Evolutionary conservation across 352 stramenopile species (phyloP), one percentile per base, ranked within the genome.

Genomic region (Globisporangium alternatum): DNA sequence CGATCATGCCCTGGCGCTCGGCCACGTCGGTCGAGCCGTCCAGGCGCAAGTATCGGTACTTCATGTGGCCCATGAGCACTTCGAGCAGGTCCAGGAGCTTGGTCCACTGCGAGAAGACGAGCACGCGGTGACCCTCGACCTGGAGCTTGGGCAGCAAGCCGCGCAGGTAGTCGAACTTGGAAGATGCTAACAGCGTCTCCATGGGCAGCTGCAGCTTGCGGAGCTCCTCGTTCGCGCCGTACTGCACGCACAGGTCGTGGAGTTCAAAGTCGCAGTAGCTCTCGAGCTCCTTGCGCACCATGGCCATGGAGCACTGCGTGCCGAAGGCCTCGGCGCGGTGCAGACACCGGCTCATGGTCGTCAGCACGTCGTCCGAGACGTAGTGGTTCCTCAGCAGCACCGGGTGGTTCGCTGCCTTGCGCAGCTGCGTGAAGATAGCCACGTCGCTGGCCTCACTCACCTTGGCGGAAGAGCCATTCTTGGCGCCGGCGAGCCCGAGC

Each of bases 61-160:
- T 64, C 74, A 92, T 80, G 64, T 91, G 72, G 5, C 73, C 49
- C 81, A 95, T 94, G 28, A 93, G 69, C 47, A 96, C 78, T 62
- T 96, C 88, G 28, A 99, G 71, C n/a, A 99, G 75, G 74, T 99
- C 95, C 25, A 99, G 68, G 37, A 98, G 79, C 49, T 91, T 97
- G 28, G 94, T 98, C 96, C 96, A 98, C 67, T 98, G 95, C 7
- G 94, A 98, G 70, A 99, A 99, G 39, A 99, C 96, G 13, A 99
- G 74, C 19, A 99, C 90, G 37, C 96, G 86, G 67, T 99, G 97
- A 1, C 93, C 95, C 17, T 98, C 78, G 13, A 60, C 45, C 25
- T 76, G 67, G 35, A 98, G 80, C 17, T 93, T 80, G 0, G 97
- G 96, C 3, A 99, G 72, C 48, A 99, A 66, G 17, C 68, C 66